Evolutionary conservation across 495 filamentous ascomycete species (phyloP).

Genomic region (Neurospora sp.): DNA sequence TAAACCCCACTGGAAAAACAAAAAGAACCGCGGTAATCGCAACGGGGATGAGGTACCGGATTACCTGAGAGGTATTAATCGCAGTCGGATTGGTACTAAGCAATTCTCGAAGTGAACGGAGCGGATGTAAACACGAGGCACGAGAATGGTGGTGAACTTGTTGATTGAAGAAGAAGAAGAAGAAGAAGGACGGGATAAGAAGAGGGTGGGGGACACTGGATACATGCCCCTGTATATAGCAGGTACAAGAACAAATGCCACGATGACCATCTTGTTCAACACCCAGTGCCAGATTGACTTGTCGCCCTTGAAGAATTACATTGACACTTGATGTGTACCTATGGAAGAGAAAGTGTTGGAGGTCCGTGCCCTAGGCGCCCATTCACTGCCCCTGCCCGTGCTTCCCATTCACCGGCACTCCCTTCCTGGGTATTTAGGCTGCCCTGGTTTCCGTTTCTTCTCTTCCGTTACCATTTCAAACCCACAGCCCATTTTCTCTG

Average conservation of each 20-base stretch:
- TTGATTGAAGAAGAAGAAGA: neutral
- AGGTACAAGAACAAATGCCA: neutral
- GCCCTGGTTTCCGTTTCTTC: rapidly evolving
- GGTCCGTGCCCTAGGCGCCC: neutral
- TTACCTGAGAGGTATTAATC: neutral
- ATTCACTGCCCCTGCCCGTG: neutral
- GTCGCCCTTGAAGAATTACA: neutral
- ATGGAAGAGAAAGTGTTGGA: neutral
- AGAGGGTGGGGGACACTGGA: neutral
- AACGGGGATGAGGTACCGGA: neutral
- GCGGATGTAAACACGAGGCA: neutral
- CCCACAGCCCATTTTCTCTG: neutral
- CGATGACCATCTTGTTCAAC: neutral
- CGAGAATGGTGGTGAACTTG: neutral
- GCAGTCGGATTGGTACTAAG: neutral
- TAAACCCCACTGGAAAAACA: neutral
- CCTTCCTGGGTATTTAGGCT: neutral
- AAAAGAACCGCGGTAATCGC: neutral
- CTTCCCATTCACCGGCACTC: neutral
- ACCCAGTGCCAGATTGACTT: neutral
- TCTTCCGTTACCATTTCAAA: neutral
- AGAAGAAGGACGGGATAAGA: neutral
- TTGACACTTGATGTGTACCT: neutral
- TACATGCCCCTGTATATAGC: neutral
- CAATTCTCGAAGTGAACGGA: neutral